Base-by-base conservation (phyloP, 139 green algal species). In the Eudorina sp. region DNA sequence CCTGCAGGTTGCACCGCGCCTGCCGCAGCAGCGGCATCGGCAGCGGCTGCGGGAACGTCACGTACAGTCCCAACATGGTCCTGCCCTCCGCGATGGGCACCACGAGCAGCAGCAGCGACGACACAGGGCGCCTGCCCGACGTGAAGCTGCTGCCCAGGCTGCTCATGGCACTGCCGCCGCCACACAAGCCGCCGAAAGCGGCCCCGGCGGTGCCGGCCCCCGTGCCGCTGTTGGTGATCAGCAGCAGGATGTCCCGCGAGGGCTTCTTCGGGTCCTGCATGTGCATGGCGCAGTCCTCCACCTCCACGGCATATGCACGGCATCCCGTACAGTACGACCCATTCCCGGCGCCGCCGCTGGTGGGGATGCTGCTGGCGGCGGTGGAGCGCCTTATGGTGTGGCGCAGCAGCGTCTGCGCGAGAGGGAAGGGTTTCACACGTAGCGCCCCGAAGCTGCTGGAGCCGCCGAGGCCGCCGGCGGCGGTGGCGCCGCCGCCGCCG, bases 201-300 rank as follows among this genome's bases (percentile, higher is more conserved):
- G 40, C 41, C 6, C 9, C 58, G 69, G 14, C 40, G 41, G 18
- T 25, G 70, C 40, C 5, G 70, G 45, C n/a, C 19, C 29, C n/a
- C 29, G 11, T 31, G 48, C 29, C 73, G 43, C 34, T 41, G 46
- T 81, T 62, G 3, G 73, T 13, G 4, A 85, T 41, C n/a, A 85
- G 78, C 78, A 85, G 3, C 38, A 85, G 38, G 53, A 85, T 29
- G 38, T 85, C 78, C 0, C 78, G 78, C 27, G 38, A 55, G 34
- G 78, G 55, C 38, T 70, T 46, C 55, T 64, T 69, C n/a, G 78
- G 55, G 55, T 85, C 78, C 38, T 85, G 78, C 5, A 85, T 36
- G 27, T 75, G 55, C 3, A 68, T 40, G 8, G 38, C 40, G 23
- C 38, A 55, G 55, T 85, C 78, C 53, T 55, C 78, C n/a, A 85